Evolutionary conservation across 2,329 filamentous ascomycete species (phyloP), one percentile per base, ranked within the genome.

Genomic region (Diaporthe sp.): DNA sequence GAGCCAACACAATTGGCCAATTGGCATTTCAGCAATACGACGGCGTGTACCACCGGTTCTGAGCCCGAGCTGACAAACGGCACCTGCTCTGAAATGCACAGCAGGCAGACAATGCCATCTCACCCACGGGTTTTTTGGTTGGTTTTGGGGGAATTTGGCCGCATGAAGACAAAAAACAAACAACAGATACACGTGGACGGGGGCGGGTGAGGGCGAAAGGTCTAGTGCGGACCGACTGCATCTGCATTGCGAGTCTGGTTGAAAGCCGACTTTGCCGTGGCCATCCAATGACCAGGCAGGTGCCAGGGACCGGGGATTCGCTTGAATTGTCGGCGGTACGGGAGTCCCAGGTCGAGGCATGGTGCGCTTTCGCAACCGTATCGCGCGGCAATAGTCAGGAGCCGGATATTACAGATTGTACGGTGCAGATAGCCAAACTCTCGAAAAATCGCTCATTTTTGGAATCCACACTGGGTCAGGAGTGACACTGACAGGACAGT

Each of bases 281-380:
- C 44, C 47, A 39, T 51, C 73, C 73, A 70, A 74, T 74, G 70
- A 42, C 25, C 2, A 63, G 50, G 19, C 39, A 59, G 71, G 15
- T 44, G 55, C n/a, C 32, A 61, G 55, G 65, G 72, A 35, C 53
- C 56, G 25, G 32, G 69, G 69, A 37, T 44, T 71, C 70, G 70
- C 70, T 71, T 51, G 59, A 63, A 71, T 71, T 71, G 70, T 71
- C 70, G 70, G 69, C 55, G 69, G 69, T 71, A 71, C 69, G 42
- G 42, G 47, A 8, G 6, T 35, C 53, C 5, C 68, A 70, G 59
- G 68, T 70, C 68, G 19, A 51, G 44, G 61, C 44, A 51, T 51
- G 44, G 44, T 37, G 32, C 32, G n/a, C 32, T 53, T 53, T 68
- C 10, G 13, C 63, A 68, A 22, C 63, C 47, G 63, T 68, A 39